A percentile compares a stretch with the other conserved stretches of the same genome.
phyloP scores from a whole-genome alignment of 352 stramenopile species.

The Chrysophaeum taylorii region DNA sequence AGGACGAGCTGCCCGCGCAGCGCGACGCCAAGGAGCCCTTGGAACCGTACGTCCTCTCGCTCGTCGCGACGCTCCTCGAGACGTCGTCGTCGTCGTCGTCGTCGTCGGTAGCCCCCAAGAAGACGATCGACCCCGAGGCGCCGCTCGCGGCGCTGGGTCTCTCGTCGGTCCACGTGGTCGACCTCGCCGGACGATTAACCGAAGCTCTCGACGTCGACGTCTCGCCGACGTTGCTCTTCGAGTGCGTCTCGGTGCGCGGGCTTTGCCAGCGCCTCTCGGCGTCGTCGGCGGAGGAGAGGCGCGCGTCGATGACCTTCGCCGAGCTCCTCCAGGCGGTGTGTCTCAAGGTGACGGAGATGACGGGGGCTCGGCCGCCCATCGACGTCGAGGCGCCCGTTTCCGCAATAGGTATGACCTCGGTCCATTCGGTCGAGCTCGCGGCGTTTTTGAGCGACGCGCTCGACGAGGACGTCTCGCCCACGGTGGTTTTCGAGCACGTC shows the following conservation, averaged over 20 bases:
- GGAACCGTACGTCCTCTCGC: not conserved
- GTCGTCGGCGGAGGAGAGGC: too few relatives aligned
- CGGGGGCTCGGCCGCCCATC: not conserved
- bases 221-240: not conserved
- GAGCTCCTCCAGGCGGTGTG: too few relatives aligned
- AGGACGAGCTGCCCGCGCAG: too few relatives aligned
- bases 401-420: not conserved
- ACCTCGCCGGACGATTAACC: not conserved
- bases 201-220: not conserved
- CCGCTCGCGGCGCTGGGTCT: not conserved
- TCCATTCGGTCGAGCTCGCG: not conserved
- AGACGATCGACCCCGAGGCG: not conserved
- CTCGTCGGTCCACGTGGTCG: not conserved
- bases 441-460: not conserved
- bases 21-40: not conserved
- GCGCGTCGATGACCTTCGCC: not conserved
- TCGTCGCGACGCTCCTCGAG: not conserved
- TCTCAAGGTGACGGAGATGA: too few relatives aligned
- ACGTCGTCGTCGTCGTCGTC: not conserved
- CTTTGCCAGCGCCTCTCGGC: not conserved
- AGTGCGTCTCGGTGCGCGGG: not conserved
- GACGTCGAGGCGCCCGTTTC: not conserved
- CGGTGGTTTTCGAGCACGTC: conserved; percentile 3
- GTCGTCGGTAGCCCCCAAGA: too few relatives aligned
- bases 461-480: not conserved